Conservation (phyloP, 768 basidiomycete species). For the Clavulina sp. region DNA sequence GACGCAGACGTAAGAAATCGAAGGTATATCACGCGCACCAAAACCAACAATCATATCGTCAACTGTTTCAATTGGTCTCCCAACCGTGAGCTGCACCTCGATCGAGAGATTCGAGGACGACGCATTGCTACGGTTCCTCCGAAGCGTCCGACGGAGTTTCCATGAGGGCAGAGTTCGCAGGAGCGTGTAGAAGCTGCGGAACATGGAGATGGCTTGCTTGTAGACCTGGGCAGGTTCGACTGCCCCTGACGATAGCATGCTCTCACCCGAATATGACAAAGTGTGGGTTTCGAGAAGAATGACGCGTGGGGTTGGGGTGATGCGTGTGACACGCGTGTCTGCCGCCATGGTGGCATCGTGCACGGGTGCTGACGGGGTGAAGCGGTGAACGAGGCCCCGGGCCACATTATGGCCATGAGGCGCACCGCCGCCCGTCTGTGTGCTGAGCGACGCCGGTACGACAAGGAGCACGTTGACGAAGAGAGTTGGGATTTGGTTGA, state of each 20-base stretch:
- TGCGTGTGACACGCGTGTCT: conserved; percentile 26
- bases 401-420: conserved; percentile 28
- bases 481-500: conserved; percentile 28
- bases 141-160: conserved; percentile 48
- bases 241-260: conserved; percentile 20
- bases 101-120: conserved; percentile 27
- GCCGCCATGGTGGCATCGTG: no score
- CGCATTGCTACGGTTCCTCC: conserved; percentile 27
- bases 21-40: conserved; percentile 15
- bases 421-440: background rate
- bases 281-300: conserved; percentile 44
- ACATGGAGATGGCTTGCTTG: conserved; percentile 70
- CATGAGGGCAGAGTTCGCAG: conserved; percentile 61
- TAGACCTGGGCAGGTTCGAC: conserved; percentile 60
- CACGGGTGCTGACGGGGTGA: background rate
- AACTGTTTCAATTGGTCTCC: conserved; percentile 24
- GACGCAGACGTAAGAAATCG: conserved; percentile 7
- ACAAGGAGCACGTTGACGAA: conserved; percentile 53
- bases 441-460: conserved; percentile 26
- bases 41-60: conserved; percentile 20
- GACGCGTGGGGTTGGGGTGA: conserved; percentile 49
- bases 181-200: conserved; percentile 57
- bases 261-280: conserved; percentile 12
- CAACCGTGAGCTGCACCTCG: conserved; percentile 12
- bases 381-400: conserved; percentile 48